phyloP scores from a whole-genome alignment of 139 green algal species.

The Coelastrella sp. region DNA sequence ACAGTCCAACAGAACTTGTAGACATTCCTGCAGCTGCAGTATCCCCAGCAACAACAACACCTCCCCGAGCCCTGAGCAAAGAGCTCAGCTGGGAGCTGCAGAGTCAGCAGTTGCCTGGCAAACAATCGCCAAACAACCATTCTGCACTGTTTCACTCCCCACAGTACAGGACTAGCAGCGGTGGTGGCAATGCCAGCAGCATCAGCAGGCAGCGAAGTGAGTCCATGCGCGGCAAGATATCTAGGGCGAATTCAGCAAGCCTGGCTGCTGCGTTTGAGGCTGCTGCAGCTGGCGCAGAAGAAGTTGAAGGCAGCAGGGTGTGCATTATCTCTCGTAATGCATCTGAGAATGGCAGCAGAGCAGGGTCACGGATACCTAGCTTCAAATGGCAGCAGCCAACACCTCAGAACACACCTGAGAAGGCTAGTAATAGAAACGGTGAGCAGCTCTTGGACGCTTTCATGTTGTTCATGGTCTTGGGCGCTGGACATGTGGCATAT shows the following conservation, averaged over 20 bases:
- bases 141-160: constrained; percentile 31
- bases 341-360: background rate
- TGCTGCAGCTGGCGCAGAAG: background rate
- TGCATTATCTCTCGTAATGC: background rate
- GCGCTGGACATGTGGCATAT: background rate
- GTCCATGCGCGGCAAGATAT: background rate
- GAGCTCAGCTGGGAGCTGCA: background rate
- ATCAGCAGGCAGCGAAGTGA: background rate
- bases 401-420: background rate
- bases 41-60: background rate
- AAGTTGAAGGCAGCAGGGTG: constrained; percentile 6
- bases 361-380: constrained; percentile 1
- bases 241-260: background rate
- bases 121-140: background rate
- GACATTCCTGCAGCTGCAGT: background rate
- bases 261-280: constrained; percentile 33
- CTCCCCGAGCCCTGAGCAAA: background rate
- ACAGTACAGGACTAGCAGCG: background rate
- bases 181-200: no score
- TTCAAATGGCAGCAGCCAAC: constrained; percentile 35
- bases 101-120: background rate
- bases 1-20: background rate
- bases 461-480: background rate
- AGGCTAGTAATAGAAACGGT: background rate
- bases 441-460: background rate